phyloP scores from a whole-genome alignment of 1,284 basidiomycete genomes.

The Exobasidium cylindrosporum region DNA sequence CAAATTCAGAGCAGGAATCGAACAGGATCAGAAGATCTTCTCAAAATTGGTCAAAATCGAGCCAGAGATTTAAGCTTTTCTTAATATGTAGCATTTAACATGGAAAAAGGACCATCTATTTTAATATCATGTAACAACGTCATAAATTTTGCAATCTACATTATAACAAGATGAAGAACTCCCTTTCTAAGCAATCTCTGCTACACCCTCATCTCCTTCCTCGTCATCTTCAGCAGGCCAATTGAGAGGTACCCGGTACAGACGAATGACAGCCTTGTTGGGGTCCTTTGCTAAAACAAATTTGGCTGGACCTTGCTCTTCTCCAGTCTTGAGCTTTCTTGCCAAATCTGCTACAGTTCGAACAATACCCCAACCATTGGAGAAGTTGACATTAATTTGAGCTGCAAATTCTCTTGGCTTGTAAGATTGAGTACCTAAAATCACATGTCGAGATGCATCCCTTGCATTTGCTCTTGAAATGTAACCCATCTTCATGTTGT shows the following conservation, averaged over 20 bases:
- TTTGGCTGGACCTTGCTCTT: conserved; percentile 20
- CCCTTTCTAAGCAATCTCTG: not conserved
- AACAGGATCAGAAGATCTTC: not conserved
- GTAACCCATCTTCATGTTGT: conserved; percentile 91
- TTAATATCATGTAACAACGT: too few relatives aligned
- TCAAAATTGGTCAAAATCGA: not conserved
- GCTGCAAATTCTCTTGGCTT: conserved; percentile 90
- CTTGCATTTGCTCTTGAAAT: conserved; percentile 90
- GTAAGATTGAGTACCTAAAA: conserved; percentile 90
- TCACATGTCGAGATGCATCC: conserved; percentile 91
- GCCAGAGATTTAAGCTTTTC: not conserved
- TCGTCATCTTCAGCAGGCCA: conserved; percentile 66
- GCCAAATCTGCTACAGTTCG: conserved; percentile 51
- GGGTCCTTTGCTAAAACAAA: conserved; percentile 54
- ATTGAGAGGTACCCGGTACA: conserved; percentile 84
- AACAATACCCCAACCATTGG: conserved; percentile 98
- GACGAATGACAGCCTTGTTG: conserved; percentile 72
- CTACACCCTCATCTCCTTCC: conserved; percentile 58
- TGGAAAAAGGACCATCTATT: too few relatives aligned
- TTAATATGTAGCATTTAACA: too few relatives aligned
- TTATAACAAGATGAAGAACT: too few relatives aligned
- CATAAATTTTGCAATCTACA: too few relatives aligned
- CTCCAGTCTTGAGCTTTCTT: conserved; percentile 36
- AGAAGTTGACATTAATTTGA: conserved; percentile 90
- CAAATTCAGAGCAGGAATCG: not conserved